Base-by-base conservation (phyloP, 1,139 yeast species). In the Kodamaea fungicola region DNA sequence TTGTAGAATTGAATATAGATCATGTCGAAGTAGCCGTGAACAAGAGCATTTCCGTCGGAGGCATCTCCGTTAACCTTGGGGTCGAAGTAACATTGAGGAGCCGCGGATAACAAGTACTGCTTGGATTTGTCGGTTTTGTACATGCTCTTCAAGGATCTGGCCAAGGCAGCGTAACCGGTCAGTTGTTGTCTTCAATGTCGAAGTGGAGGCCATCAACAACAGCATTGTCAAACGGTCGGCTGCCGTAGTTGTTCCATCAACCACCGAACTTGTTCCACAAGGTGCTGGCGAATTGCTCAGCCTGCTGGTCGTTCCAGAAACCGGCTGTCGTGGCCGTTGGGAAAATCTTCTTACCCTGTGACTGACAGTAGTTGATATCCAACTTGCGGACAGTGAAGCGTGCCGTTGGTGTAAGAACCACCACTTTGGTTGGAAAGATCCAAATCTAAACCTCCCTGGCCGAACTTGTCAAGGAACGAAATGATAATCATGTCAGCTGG, bases 1-100 rank as follows among this genome's bases (percentile, higher is more conserved):
- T 51, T 51, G 47, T 51, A 51, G 40, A 50, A 50, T 42, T 51
- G 55, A 32, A 51, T 44, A 34, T 48, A 45, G 10, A 46, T 44
- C 24, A 47, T 48, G 41, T 50, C 52, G 27, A 51, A 32, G 23
- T 35, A 40, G 4, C 37, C 43, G 6, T 33, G 28, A 9, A 37
- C 29, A 37, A 51, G 39, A 23, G 44, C 30, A 13, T 46, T 42
- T 9, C 50, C 49, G 13, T 42, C 38, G 9, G 48, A 42, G 5
- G 39, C 44, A 35, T 51, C 55, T 9, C 54, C 53, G 19, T 16
- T 16, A 16, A 16, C 19, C 19, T 16, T 3, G 5, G 19, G 19
- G 19, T 16, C 5, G 44, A 39, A 45, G 7, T 39, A 40, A 30
- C 55, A 51, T 35, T 51, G 54, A 2, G 55, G 55, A 7, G 55